Conservation (phyloP, 1,139 yeast genomes). For the Petasospora fabianii region DNA sequence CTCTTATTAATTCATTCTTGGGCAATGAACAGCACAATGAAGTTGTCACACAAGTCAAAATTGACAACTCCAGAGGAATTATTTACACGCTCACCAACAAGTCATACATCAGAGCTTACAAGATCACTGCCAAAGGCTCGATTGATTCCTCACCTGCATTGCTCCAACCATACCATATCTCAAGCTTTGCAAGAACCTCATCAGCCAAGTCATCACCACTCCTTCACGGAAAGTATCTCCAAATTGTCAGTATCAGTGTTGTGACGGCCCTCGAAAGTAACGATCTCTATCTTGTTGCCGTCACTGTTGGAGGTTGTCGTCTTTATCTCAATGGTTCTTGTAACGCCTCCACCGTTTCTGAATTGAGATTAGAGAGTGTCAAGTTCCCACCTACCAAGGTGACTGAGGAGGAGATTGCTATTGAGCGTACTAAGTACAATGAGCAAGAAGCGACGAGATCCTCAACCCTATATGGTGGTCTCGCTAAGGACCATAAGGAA, state of each 20-base stretch:
- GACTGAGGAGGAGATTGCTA: slow-evolving; percentile 49
- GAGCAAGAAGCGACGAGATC: slow-evolving; percentile 34
- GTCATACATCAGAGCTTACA: slow-evolving; percentile 79
- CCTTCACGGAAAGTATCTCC: slow-evolving; percentile 34
- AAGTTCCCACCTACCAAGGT: slow-evolving; percentile 76
- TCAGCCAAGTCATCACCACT: slow-evolving; percentile 39
- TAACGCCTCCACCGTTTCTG: slow-evolving; percentile 35
- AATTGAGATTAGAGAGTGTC: slow-evolving; percentile 49
- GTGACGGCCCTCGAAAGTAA: slow-evolving; percentile 63
- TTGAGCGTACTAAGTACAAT: slow-evolving; percentile 38
- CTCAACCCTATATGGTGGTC: slow-evolving; percentile 21
- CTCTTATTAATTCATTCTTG: slow-evolving; percentile 35
- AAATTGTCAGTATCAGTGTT: slow-evolving; percentile 60
- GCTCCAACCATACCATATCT: slow-evolving; percentile 35
- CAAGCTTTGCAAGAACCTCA: slow-evolving; percentile 58
- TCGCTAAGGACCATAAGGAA: slow-evolving; percentile 18
- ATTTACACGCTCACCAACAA: slow-evolving; percentile 80
- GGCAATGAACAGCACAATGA: slow-evolving; percentile 29
- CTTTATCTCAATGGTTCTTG: slow-evolving; percentile 57
- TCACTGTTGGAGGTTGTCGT: slow-evolving; percentile 85
- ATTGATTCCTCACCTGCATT: slow-evolving; percentile 36
- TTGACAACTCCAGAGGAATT: slow-evolving; percentile 75
- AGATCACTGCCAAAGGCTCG: slow-evolving; percentile 39
- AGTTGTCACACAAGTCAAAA: slow-evolving; percentile 53
- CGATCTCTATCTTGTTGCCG: slow-evolving; percentile 73